These are phyloP conservation scores for Acidomyces sp. DNA, from an alignment of 495 filamentous ascomycete genomes.

Conservation along the genomic window DNA sequence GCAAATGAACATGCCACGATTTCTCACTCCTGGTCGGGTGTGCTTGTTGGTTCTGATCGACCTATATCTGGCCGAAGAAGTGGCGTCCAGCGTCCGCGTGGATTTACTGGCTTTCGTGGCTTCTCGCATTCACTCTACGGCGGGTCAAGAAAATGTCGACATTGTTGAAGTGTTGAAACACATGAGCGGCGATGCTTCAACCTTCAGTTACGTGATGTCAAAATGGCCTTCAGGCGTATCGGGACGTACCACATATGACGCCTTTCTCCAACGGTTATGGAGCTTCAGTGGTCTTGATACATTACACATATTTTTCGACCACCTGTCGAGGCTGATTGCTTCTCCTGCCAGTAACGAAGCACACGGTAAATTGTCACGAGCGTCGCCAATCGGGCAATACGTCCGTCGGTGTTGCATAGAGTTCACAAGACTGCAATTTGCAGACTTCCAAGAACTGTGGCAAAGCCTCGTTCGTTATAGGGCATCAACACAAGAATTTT, in stretches of 20 bases:
- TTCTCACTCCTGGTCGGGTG: conserved; percentile 74
- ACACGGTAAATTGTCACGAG: conserved; percentile 32
- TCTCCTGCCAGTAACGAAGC: conserved; percentile 2
- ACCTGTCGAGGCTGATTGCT: conserved; percentile 14
- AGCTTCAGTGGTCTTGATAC: conserved; percentile 64
- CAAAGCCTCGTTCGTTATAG: conserved; percentile 64
- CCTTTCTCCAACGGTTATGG: conserved; percentile 76
- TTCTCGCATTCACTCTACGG: conserved; percentile 51
- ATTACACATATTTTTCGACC: conserved; percentile 34
- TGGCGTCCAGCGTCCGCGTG: conserved; percentile 31
- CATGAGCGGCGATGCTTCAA: conserved; percentile 31
- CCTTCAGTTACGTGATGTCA: conserved; percentile 57
- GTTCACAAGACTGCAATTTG: conserved; percentile 66
- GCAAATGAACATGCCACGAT: conserved; percentile 55
- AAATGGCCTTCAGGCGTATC: conserved; percentile 51
- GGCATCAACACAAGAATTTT: conserved; percentile 55
- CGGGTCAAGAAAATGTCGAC: not conserved
- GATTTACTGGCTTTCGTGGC: conserved; percentile 77
- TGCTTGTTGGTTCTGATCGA: conserved; percentile 66
- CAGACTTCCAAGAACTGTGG: conserved; percentile 67
- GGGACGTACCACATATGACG: conserved; percentile 71
- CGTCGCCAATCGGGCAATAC: conserved; percentile 76
- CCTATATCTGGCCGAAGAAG: conserved; percentile 52
- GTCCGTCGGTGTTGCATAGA: conserved; percentile 65
- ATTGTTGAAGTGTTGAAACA: not conserved